Percentiles rank a stretch among this genome's conserved stretches.
Conservation (phyloP, 495 filamentous ascomycete species). For the Trichoderma orchidacearum region DNA sequence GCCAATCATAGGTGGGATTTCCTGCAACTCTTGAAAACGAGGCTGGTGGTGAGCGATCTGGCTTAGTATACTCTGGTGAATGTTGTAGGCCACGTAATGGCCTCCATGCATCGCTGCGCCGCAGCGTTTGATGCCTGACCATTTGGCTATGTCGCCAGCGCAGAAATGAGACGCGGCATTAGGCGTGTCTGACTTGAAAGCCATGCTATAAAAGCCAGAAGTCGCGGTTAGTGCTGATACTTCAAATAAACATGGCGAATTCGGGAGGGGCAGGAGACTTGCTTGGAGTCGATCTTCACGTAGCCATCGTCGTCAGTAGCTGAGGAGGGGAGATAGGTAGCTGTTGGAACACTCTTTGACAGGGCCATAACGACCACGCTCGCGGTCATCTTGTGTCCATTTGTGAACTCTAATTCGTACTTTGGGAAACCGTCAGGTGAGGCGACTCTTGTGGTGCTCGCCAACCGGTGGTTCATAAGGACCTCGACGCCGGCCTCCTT, state of each 20-base stretch:
- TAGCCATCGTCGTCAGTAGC: constrained; percentile 40
- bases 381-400: constrained; percentile 36
- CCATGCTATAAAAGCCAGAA: constrained; percentile 15
- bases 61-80: constrained; percentile 41
- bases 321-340: constrained; percentile 35
- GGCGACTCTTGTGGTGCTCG: constrained; percentile 17
- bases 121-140: constrained; percentile 60
- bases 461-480: constrained; percentile 34
- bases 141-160: constrained; percentile 37
- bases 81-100: constrained; percentile 42
- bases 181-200: constrained; percentile 29
- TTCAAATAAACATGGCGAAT: background rate
- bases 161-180: constrained; percentile 45
- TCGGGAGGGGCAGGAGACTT: constrained; percentile 1
- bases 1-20: constrained; percentile 49
- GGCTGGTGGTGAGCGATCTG: constrained; percentile 22
- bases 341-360: constrained; percentile 38
- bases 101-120: constrained; percentile 58
- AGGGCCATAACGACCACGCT: constrained; percentile 48
- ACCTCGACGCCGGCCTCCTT: constrained; percentile 41
- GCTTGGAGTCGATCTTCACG: constrained; percentile 35
- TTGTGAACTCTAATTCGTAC: constrained; percentile 35
- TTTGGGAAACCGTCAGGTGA: constrained; percentile 14
- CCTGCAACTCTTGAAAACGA: constrained; percentile 27
- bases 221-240: background rate